Evolutionary conservation across 2,329 filamentous ascomycete genomes (phyloP).

Genomic region (Trichoderma brevicompactum): DNA sequence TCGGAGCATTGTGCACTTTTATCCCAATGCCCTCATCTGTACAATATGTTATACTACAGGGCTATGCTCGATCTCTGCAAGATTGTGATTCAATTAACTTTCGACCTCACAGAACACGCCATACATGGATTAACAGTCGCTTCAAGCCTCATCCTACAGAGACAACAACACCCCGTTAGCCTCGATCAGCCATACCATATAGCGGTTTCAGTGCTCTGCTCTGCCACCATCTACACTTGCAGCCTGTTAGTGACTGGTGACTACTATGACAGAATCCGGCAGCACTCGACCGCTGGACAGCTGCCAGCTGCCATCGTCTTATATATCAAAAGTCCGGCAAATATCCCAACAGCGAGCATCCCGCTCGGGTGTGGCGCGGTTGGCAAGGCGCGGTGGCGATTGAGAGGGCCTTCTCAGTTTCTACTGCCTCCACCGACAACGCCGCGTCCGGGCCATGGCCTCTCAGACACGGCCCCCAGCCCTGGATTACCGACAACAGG

Average conservation of each 20-base stretch:
- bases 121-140: background rate
- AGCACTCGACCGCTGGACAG: constrained; percentile 1
- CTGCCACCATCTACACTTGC: no score
- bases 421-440: background rate
- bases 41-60: background rate
- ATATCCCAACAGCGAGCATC: constrained; percentile 10
- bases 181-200: background rate
- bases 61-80: no score
- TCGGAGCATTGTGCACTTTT: background rate
- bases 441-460: constrained; percentile 1
- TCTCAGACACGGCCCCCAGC: constrained; percentile 31
- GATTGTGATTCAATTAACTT: background rate
- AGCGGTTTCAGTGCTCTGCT: background rate
- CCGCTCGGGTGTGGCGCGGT: constrained; percentile 4
- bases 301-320: constrained; percentile 15
- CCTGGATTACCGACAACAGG: constrained; percentile 14
- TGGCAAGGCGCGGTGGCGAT: background rate
- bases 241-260: background rate
- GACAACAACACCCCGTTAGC: no score
- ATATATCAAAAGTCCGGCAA: constrained; percentile 1
- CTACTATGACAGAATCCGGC: background rate
- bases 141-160: background rate
- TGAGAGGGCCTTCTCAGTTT: constrained; percentile 4
- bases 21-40: no score
- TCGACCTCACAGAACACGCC: background rate